phyloP scores from a whole-genome alignment of 2,329 filamentous ascomycete genomes.

The Gaeumannomyces tritici region DNA sequence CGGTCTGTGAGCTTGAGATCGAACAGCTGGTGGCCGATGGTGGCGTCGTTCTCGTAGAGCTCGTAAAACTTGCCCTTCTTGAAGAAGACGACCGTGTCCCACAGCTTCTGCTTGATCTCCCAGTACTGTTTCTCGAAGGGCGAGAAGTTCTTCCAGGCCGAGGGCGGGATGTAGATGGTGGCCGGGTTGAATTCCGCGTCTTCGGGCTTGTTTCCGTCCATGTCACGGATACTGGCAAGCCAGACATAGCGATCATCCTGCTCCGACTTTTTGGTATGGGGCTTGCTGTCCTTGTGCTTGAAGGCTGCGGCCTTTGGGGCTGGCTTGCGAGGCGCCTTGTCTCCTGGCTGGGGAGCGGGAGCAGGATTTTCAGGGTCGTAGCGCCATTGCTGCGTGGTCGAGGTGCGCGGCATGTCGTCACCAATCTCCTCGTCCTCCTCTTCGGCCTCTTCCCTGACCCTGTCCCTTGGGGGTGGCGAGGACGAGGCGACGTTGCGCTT shows the following conservation, averaged over 20 bases:
- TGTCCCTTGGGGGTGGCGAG: slow-evolving; percentile 11
- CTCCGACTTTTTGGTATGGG: slow-evolving; percentile 58
- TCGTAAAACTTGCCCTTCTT: slow-evolving; percentile 99
- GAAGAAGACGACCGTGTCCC: slow-evolving; percentile 97
- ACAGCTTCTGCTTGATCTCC: slow-evolving; percentile 97
- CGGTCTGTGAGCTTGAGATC: slow-evolving; percentile 96
- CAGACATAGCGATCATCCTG: slow-evolving; percentile 83
- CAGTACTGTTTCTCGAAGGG: slow-evolving; percentile 98
- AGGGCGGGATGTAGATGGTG: slow-evolving; percentile 80
- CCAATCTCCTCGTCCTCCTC: slow-evolving; percentile 42
- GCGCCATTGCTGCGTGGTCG: slow-evolving; percentile 77
- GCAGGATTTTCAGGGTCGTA: slow-evolving; percentile 41
- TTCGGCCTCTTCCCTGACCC: slow-evolving; percentile 27
- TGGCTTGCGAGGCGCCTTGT: slow-evolving; percentile 10
- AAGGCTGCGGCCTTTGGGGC: slow-evolving; percentile 16
- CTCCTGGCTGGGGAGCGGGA: slow-evolving; percentile 16
- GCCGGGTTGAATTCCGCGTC: slow-evolving; percentile 87
- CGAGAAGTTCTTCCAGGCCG: slow-evolving; percentile 74
- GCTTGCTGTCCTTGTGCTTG: slow-evolving; percentile 49
- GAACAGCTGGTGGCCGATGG: slow-evolving; percentile 90
- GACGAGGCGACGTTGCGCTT: slow-evolving; percentile 53
- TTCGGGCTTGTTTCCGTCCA: slow-evolving; percentile 66
- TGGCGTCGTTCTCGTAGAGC: slow-evolving; percentile 95
- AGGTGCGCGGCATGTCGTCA: slow-evolving; percentile 48
- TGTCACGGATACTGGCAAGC: slow-evolving; percentile 79